These are phyloP conservation scores for Sugiyamaella valdiviana DNA, from an alignment of 805 yeast species.

Conservation along the genomic window DNA sequence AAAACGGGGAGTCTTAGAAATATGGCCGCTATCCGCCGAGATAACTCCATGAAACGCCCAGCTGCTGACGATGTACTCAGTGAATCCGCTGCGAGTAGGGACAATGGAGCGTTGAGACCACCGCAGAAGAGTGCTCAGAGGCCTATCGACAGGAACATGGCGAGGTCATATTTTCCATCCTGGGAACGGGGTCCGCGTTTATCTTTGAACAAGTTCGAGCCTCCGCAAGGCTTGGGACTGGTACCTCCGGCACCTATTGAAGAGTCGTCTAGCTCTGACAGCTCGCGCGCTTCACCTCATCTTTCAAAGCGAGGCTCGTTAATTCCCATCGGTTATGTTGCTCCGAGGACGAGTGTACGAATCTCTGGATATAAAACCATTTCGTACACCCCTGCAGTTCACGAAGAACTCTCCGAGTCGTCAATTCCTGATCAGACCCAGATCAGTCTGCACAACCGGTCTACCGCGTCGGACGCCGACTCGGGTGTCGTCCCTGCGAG, in stretches of 20 bases:
- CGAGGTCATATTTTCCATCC: too few species aligned
- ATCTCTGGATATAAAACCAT: not conserved
- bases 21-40: not conserved
- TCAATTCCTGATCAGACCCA: not conserved
- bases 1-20: not conserved
- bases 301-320: not conserved
- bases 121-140: not conserved
- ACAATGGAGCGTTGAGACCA: not conserved
- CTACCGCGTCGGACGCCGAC: not conserved
- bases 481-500: not conserved
- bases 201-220: too few species aligned
- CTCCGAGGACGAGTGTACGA: not conserved
- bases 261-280: not conserved
- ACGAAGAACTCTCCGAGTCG: not conserved
- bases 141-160: not conserved
- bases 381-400: not conserved
- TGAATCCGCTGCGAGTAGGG: not conserved
- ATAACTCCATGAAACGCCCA: not conserved
- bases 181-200: too few species aligned
- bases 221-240: not conserved
- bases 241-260: not conserved
- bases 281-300: not conserved
- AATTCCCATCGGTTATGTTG: not conserved
- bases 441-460: not conserved
- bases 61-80: too few species aligned